Base-by-base conservation (phyloP, 2,329 filamentous ascomycete species). In the Penicillium brevicompactum region DNA sequence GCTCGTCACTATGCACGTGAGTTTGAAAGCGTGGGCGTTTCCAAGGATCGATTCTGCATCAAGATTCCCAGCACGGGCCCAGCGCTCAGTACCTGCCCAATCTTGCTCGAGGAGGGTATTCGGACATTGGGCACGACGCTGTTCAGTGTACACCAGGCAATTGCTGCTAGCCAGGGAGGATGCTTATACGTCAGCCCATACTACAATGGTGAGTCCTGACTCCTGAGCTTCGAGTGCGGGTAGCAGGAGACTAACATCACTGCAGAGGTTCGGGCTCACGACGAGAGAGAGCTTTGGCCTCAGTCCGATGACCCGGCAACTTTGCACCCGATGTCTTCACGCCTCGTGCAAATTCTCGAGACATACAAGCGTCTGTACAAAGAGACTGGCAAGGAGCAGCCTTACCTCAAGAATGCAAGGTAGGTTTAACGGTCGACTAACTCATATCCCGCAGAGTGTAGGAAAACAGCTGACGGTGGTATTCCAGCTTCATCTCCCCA, bases 51-150 rank as follows among this genome's bases (percentile, higher is more conserved):
- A 10, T 81, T 77, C 62, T 79, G 76, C 60, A 81, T 82, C 72
- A 82, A 82, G 65, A 81, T 82, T 22, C 79, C 79, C 9, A 74
- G 73, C 24, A 82, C 79, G 0, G 79, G 79, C 0, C 74, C 79
- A 0, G 79, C 77, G 9, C 63, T 82, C 24, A 78, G 76, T 49
- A 79, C 78, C 0, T 76, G 75, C 27, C 76, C 73, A 46, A 68
- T 74, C 13, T 70, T 82, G 31, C 70, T 70, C 4, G 58, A 63
- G 1, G 78, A 80, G 55, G 78, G 78, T 4, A 80, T 81, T 45
- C 69, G 72, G 2, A 82, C 79, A 0, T 70, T 82, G 1, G 78
- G 77, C 0, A 82, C 80, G 0, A 73, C 79, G 0, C 61, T 82
- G 1, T 80, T 82, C 56, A 73, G 75, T 44, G 70, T 82, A 1